phyloP scores from a whole-genome alignment of 2,329 filamentous ascomycete genomes.

The Tolypocladium guangdongense region DNA sequence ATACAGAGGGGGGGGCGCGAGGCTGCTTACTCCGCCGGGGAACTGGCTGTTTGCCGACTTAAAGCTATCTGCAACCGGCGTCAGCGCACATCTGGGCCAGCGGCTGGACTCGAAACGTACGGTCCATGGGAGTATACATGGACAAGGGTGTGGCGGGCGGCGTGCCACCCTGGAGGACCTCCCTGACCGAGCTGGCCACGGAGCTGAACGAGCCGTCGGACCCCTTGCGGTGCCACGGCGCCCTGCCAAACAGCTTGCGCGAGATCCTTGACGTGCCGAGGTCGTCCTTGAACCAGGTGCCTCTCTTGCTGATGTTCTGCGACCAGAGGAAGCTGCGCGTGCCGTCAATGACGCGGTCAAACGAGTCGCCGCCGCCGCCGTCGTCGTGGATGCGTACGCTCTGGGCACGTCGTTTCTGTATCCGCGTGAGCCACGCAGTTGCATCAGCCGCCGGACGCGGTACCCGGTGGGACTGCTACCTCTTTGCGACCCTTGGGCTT shows the following conservation, averaged over 20 bases:
- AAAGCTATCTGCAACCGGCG: constrained; percentile 4
- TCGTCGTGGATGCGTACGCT: background rate
- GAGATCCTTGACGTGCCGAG: constrained; percentile 14
- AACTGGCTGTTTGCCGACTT: constrained; percentile 13
- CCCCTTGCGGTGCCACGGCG: constrained; percentile 28
- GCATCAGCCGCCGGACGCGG: background rate
- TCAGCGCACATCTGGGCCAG: background rate
- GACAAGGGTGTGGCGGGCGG: constrained; percentile 18
- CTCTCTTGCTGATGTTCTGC: constrained; percentile 10
- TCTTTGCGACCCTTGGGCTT: constrained; percentile 6
- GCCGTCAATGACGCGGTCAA: constrained; percentile 4
- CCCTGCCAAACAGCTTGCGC: constrained; percentile 28
- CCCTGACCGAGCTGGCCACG: constrained; percentile 29
- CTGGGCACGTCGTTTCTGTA: background rate
- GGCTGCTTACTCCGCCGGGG: constrained; percentile 21
- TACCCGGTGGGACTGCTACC: background rate
- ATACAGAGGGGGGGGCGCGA: background rate
- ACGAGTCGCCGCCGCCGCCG: constrained; percentile 8
- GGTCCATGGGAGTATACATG: constrained; percentile 3
- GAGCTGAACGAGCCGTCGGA: constrained; percentile 26
- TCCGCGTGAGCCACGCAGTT: background rate
- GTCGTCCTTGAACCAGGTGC: constrained; percentile 22
- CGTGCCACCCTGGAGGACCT: constrained; percentile 25
- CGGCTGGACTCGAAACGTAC: background rate
- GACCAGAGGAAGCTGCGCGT: constrained; percentile 8